These are phyloP conservation scores for Aegilops speltoides DNA, from an alignment of 176 grass and related monocot species.

Conservation along the genomic window DNA sequence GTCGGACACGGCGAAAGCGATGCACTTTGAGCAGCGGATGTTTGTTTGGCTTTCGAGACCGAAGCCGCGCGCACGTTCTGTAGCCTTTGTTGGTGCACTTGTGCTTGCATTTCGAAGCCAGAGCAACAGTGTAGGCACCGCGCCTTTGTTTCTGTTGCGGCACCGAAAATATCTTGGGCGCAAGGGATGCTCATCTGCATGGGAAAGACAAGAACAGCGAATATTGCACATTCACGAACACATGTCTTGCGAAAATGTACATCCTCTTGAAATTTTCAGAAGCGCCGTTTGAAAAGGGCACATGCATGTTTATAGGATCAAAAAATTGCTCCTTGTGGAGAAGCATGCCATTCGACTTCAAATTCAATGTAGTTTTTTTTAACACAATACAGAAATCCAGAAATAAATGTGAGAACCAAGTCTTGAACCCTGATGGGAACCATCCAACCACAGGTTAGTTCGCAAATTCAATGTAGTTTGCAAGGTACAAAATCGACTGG, in stretches of 20 bases:
- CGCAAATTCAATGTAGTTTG: neutral
- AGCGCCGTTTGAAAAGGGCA: no score
- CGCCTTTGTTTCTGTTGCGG: constrained; percentile 24
- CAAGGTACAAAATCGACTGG: neutral
- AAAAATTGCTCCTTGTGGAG: no score
- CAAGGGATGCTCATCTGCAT: neutral
- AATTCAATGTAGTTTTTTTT: neutral
- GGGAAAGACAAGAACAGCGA: neutral
- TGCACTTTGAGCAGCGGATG: neutral
- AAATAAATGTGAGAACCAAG: no score
- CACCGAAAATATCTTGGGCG: neutral
- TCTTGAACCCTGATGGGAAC: no score
- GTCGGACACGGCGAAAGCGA: neutral
- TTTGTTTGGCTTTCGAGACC: neutral
- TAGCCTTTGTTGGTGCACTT: neutral
- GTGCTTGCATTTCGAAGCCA: neutral
- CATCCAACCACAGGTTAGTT: no score
- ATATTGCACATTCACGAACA: no score
- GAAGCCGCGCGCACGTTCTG: neutral
- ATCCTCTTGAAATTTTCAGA: no score
- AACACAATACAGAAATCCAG: no score
- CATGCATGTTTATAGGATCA: no score
- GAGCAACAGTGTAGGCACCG: neutral
- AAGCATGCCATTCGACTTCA: neutral
- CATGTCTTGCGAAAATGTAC: no score